Percentiles rank a stretch among this genome's conserved stretches.
Conservation (phyloP, 169 alveolate species). For the Plasmodium knowlesi region DNA sequence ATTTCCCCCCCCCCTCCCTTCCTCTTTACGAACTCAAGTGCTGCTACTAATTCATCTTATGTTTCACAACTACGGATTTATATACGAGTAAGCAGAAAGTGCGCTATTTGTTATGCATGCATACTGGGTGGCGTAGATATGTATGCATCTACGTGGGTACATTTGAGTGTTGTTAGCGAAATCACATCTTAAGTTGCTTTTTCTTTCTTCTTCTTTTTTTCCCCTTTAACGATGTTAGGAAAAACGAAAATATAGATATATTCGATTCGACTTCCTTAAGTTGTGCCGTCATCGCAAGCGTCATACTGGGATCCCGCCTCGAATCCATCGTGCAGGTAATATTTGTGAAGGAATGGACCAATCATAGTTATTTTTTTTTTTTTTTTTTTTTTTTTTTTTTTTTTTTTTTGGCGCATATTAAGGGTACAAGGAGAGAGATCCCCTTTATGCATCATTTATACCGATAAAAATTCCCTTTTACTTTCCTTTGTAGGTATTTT, state of each 20-base stretch:
- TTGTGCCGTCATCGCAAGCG: conserved; percentile 73
- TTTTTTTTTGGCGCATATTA: neutral
- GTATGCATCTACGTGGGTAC: neutral
- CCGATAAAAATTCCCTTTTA: neutral
- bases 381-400: neutral
- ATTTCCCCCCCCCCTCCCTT: neutral
- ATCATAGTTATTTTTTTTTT: neutral
- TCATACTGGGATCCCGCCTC: conserved; percentile 65
- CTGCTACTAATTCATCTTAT: conserved; percentile 54
- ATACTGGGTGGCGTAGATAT: neutral
- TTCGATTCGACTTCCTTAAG: conserved; percentile 69
- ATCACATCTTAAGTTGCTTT: neutral
- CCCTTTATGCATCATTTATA: neutral
- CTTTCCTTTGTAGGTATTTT: conserved; percentile 39
- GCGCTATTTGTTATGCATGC: neutral
- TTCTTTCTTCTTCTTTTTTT: neutral
- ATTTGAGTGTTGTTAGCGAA: neutral
- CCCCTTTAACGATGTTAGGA: neutral
- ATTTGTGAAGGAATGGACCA: neutral
- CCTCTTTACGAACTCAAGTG: conserved; percentile 10
- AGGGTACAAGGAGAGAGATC: neutral
- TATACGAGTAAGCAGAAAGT: conserved; percentile 41
- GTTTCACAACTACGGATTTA: conserved; percentile 67
- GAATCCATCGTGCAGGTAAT: conserved; percentile 52
- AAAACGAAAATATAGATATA: conserved; percentile 71